A percentile compares a stretch with the other conserved stretches of the same genome.
Evolutionary conservation across 1,284 basidiomycete species (phyloP).

Genomic region (Sporisorium reilianum): DNA sequence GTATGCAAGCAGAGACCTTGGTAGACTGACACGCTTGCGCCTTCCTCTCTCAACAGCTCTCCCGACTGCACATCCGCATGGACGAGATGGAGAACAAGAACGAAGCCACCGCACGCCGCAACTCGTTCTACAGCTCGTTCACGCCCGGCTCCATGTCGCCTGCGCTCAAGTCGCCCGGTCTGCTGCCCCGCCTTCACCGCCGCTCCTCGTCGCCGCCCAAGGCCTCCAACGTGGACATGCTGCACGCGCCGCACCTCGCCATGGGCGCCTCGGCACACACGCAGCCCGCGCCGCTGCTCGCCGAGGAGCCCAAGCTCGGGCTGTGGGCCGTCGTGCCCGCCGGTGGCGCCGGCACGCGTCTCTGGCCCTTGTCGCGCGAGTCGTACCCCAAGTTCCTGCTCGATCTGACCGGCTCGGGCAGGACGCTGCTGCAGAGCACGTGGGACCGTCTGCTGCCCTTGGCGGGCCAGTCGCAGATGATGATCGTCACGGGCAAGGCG

Average conservation of each 20-base stretch:
- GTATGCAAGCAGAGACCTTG: background rate
- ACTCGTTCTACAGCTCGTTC: slow-evolving; percentile 41
- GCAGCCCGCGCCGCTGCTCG: slow-evolving; percentile 56
- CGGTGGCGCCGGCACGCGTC: slow-evolving; percentile 66
- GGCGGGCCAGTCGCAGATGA: slow-evolving; percentile 55
- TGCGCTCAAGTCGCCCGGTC: slow-evolving; percentile 41
- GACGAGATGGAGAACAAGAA: slow-evolving; percentile 52
- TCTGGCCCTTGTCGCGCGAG: slow-evolving; percentile 67
- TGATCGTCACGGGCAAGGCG: slow-evolving; percentile 65
- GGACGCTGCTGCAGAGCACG: slow-evolving; percentile 65
- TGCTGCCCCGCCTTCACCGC: slow-evolving; percentile 29
- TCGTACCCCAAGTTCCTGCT: slow-evolving; percentile 67
- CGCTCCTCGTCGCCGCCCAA: slow-evolving; percentile 55
- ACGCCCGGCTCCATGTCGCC: slow-evolving; percentile 44
- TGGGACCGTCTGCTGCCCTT: slow-evolving; percentile 65
- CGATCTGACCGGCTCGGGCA: slow-evolving; percentile 63
- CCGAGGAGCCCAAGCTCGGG: slow-evolving; percentile 62
- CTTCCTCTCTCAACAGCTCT: slow-evolving; percentile 27
- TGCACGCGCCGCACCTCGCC: slow-evolving; percentile 46
- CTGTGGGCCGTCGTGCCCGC: slow-evolving; percentile 68
- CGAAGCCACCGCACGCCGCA: slow-evolving; percentile 29
- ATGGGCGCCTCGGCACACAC: slow-evolving; percentile 29
- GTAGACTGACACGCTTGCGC: slow-evolving; percentile 1
- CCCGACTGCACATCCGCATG: slow-evolving; percentile 57
- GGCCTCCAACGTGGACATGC: slow-evolving; percentile 25